Base-by-base conservation (phyloP, 2,329 filamentous ascomycete species). In the Colletotrichum godetiae region DNA sequence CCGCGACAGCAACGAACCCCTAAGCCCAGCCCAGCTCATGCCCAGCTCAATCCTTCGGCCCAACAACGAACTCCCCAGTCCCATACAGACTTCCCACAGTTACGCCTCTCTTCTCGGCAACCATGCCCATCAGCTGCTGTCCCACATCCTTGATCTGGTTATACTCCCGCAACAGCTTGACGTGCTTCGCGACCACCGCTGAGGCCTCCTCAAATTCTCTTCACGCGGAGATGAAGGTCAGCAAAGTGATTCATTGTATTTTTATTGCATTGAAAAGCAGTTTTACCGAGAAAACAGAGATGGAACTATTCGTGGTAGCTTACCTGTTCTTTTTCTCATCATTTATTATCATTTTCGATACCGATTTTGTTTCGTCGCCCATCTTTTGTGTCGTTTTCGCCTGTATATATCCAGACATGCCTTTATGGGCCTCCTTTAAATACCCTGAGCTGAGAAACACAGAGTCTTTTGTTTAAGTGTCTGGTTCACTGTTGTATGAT, bases 141-240 rank as follows among this genome's bases (percentile, higher is more conserved):
- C 78, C 80, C 10, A 82, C 78, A 33, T 84, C 82, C 53, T 82
- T 83, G 55, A 82, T 76, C 33, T 83, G 80, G 76, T 84, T 84
- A 77, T 84, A 84, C 52, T 81, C 76, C 37, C 79, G 77, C 19
- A 84, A 76, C 57, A 74, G 42, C 62, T 19, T 58, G 42, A 74
- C 62, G 35, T 74, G 72, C n/a, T 42, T 58, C 33, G 71, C 67
- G 5, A 73, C 67, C 13, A 46, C 67, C 1, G 71, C 61, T 1
- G 71, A 70, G 0, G 71, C 71, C 49, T 73, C 56, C 31, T 70
- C 60, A 5, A 73, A 71, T 13, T 66, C 67, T n/a, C 71, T 73
- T 19, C 4, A 5, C 1, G 35, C 0, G 0, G 27, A 5, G 27
- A 0, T 0, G 1, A 12, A 11, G 2, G 35, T 73, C 22, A 70